A percentile compares a stretch with the other conserved stretches of the same genome.
Evolutionary conservation across 805 yeast species (phyloP).

Genomic region (Wickerhamiella galacta): DNA sequence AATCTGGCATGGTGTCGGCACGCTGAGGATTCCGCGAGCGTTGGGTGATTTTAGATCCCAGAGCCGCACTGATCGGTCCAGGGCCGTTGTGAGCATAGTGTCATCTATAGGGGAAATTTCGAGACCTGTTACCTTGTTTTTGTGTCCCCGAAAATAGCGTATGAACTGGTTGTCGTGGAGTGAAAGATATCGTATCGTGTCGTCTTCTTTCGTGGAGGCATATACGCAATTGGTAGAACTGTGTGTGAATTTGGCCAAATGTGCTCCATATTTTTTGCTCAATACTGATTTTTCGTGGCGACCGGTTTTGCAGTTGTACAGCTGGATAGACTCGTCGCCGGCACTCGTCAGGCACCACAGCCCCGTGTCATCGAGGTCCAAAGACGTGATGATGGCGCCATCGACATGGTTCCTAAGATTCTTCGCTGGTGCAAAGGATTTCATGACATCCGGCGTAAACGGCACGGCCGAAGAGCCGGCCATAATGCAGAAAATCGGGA

Average conservation of each 20-base stretch:
- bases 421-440: conserved; percentile 6
- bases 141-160: conserved; percentile 80
- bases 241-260: conserved; percentile 71
- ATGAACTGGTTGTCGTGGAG: conserved; percentile 63
- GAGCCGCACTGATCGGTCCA: conserved; percentile 62
- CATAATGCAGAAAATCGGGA: neutral
- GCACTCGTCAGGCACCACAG: conserved; percentile 60
- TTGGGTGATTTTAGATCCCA: conserved; percentile 72
- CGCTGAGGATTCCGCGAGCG: conserved; percentile 44
- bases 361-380: conserved; percentile 72
- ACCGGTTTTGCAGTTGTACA: conserved; percentile 63
- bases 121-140: conserved; percentile 51
- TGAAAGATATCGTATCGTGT: conserved; percentile 49
- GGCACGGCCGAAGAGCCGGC: neutral
- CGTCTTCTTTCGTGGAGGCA: conserved; percentile 62
- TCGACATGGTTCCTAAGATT: conserved; percentile 2
- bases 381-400: conserved; percentile 21
- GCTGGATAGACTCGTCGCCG: conserved; percentile 64
- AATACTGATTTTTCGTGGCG: conserved; percentile 41
- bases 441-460: conserved; percentile 2
- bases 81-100: conserved; percentile 45
- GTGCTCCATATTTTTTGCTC: conserved; percentile 85
- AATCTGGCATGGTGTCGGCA: conserved; percentile 37
- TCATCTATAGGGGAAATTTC: conserved; percentile 60
- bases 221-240: conserved; percentile 54